Evolutionary conservation across 345 rosid species (phyloP).

Genomic region (Hibiscus tridactylites): DNA sequence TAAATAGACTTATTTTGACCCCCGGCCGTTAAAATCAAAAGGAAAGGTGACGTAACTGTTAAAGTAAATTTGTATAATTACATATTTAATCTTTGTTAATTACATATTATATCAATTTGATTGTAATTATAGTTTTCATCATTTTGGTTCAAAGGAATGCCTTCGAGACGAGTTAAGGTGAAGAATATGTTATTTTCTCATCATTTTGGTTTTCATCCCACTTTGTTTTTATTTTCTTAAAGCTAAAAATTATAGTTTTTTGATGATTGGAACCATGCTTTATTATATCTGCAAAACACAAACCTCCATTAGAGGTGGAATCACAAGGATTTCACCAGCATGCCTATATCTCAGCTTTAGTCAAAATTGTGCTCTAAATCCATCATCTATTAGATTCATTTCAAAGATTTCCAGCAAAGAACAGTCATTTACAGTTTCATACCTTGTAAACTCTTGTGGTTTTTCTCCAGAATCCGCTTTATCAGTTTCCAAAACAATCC

Average conservation of each 20-base stretch:
- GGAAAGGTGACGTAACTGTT: too few relatives aligned
- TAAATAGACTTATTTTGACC: too few relatives aligned
- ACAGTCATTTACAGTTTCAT: neutral
- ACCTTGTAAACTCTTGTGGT: constrained; percentile 4
- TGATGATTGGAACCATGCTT: neutral
- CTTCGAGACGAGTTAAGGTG: neutral
- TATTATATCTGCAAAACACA: neutral
- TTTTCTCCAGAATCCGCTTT: neutral
- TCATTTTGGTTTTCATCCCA: neutral
- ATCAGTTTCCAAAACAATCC: neutral
- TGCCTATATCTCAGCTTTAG: neutral
- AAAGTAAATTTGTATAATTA: too few relatives aligned
- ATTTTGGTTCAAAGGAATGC: neutral
- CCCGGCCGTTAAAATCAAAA: too few relatives aligned
- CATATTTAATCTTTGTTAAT: too few relatives aligned
- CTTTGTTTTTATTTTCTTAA: too few relatives aligned
- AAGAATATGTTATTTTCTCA: neutral
- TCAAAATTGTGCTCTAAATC: neutral
- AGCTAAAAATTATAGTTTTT: neutral
- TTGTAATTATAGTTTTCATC: too few relatives aligned
- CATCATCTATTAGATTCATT: neutral
- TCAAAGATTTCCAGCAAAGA: neutral
- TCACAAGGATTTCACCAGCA: neutral
- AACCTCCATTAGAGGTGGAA: neutral
- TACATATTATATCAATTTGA: too few relatives aligned